Percentiles rank a stretch among this genome's conserved stretches.
phyloP scores from a whole-genome alignment of 176 grass and related monocot genomes.

The Bothriochloa decipiens region DNA sequence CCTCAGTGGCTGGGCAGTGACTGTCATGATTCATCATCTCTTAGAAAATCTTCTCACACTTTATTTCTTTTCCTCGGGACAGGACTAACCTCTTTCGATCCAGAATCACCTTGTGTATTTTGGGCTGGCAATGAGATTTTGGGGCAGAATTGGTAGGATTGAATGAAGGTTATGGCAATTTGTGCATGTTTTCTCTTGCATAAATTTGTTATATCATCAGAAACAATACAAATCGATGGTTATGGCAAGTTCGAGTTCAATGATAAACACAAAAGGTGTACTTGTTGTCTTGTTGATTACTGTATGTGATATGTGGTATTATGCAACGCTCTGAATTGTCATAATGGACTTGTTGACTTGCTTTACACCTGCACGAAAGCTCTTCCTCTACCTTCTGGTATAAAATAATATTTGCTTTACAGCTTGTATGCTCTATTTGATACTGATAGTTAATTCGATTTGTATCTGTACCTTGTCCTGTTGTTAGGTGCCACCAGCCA shows the following conservation, averaged over 20 bases:
- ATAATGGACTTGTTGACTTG: background rate
- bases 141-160: background rate
- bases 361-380: slow-evolving; percentile 37
- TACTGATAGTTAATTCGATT: slow-evolving; percentile 16
- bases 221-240: background rate
- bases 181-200: background rate
- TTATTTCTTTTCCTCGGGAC: slow-evolving; percentile 1
- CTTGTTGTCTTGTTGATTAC: slow-evolving; percentile 3
- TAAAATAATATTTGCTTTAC: slow-evolving; percentile 20
- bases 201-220: background rate
- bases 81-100: slow-evolving; percentile 11
- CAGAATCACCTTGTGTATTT: background rate
- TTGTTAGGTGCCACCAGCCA: background rate
- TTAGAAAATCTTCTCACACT: slow-evolving; percentile 2
- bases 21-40: slow-evolving; percentile 30
- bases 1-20: slow-evolving; percentile 31
- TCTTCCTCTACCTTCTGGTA: slow-evolving; percentile 17
- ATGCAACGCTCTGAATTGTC: slow-evolving; percentile 11
- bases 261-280: background rate
- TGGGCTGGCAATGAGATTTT: slow-evolving; percentile 10
- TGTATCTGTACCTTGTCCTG: slow-evolving; percentile 7
- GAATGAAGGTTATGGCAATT: slow-evolving; percentile 1
- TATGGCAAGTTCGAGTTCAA: background rate
- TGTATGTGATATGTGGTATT: slow-evolving; percentile 27
- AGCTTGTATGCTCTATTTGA: slow-evolving; percentile 34